A percentile compares a stretch with the other conserved stretches of the same genome.
Conservation (phyloP, 331 rosid genomes). For the Prunus yedoensis region DNA sequence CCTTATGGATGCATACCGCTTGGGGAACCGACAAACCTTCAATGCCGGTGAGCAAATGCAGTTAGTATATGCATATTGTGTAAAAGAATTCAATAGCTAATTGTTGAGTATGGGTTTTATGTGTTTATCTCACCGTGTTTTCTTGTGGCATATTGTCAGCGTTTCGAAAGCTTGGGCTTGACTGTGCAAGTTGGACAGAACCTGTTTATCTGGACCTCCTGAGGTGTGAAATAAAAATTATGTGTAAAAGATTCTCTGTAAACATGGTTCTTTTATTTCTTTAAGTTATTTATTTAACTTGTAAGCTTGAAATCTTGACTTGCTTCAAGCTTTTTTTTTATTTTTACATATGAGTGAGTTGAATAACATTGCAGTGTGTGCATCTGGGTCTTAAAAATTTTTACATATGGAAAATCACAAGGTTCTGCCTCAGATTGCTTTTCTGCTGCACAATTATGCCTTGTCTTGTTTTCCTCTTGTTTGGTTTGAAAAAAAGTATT, state of each 20-base stretch:
- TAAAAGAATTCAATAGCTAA: neutral
- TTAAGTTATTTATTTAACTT: neutral
- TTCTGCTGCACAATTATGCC: neutral
- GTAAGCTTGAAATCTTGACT: neutral
- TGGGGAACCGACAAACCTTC: slow-evolving; percentile 75
- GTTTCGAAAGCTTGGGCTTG: slow-evolving; percentile 80
- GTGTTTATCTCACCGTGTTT: slow-evolving; percentile 5
- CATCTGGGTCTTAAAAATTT: neutral
- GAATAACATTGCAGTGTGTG: neutral
- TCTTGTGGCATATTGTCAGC: slow-evolving; percentile 44
- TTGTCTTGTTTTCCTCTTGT: neutral
- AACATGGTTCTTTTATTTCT: neutral
- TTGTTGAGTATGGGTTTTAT: neutral
- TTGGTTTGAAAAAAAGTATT: neutral
- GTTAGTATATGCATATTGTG: neutral
- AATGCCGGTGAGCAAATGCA: slow-evolving; percentile 57
- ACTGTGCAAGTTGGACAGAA: slow-evolving; percentile 88
- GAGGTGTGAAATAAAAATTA: slow-evolving; percentile 40
- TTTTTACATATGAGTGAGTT: too few species aligned
- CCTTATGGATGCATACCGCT: slow-evolving; percentile 74
- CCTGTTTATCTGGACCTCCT: slow-evolving; percentile 81
- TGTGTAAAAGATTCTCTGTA: neutral
- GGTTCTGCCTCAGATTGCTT: neutral
- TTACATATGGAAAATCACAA: neutral
- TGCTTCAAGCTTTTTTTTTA: neutral